These are phyloP conservation scores for Apiospora kogelbergensis DNA, from an alignment of 2,329 filamentous ascomycete genomes.

Conservation along the genomic window DNA sequence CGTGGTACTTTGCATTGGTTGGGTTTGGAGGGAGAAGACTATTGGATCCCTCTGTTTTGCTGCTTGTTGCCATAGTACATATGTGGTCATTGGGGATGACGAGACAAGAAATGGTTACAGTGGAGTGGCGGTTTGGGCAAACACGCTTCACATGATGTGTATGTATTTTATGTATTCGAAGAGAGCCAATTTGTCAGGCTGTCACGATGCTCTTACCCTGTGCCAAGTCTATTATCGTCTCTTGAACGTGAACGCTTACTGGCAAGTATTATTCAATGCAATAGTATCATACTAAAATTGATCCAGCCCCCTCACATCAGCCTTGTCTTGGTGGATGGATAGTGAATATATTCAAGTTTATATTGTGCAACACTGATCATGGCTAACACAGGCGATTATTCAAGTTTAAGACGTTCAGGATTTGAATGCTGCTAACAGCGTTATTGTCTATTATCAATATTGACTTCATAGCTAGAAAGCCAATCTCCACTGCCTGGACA, in stretches of 20 bases:
- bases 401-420: no score
- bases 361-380: no score
- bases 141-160: background rate
- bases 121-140: background rate
- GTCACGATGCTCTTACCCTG: background rate
- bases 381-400: no score
- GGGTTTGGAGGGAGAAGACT: background rate
- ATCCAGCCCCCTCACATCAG: no score
- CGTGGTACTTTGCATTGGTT: background rate
- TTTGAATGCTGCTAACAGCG: background rate
- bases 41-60: background rate
- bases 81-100: background rate
- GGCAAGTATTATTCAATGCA: no score
- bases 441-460: conserved; percentile 5
- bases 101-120: background rate
- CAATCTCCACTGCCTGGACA: conserved; percentile 1
- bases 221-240: background rate
- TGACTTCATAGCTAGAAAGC: background rate
- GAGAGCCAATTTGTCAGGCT: background rate
- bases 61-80: background rate
- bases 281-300: no score
- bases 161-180: background rate
- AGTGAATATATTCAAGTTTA: no score
- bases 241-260: background rate
- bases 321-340: no score